A percentile compares a stretch with the other conserved stretches of the same genome.
Evolutionary conservation across 2,329 filamentous ascomycete genomes (phyloP).

Genomic region (Fusarium palustre): DNA sequence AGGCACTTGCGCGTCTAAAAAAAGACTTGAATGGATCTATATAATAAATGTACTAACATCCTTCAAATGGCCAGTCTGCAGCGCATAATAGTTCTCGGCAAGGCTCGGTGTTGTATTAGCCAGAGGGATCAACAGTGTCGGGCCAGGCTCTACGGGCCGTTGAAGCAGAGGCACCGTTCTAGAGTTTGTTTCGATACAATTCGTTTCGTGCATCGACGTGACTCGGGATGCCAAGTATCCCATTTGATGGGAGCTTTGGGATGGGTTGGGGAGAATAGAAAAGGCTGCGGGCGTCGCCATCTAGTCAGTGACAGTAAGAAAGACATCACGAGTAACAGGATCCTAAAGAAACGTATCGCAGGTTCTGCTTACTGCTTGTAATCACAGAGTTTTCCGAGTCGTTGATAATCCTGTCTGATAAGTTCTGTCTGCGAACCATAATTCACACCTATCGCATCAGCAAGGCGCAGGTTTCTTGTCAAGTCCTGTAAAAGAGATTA

Average conservation of each 20-base stretch:
- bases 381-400: background rate
- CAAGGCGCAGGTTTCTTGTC: background rate
- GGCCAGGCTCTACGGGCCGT: background rate
- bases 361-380: background rate
- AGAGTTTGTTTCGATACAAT: background rate
- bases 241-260: background rate
- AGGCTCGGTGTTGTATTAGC: background rate
- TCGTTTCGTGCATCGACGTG: background rate
- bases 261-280: background rate
- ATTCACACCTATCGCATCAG: background rate
- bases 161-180: no score
- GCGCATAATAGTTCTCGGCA: background rate
- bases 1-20: background rate
- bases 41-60: background rate
- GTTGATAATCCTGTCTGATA: background rate
- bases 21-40: background rate
- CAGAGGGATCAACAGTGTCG: background rate
- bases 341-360: background rate
- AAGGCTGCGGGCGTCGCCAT: background rate
- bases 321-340: background rate
- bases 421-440: background rate
- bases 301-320: background rate
- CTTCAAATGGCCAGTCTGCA: background rate
- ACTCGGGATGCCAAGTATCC: no score
- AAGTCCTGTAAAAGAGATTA: background rate